Percentiles rank a stretch among this genome's conserved stretches.
Conservation (phyloP, 192 early-diverging fungal genomes). For the Tieghemiomyces parasiticus region DNA sequence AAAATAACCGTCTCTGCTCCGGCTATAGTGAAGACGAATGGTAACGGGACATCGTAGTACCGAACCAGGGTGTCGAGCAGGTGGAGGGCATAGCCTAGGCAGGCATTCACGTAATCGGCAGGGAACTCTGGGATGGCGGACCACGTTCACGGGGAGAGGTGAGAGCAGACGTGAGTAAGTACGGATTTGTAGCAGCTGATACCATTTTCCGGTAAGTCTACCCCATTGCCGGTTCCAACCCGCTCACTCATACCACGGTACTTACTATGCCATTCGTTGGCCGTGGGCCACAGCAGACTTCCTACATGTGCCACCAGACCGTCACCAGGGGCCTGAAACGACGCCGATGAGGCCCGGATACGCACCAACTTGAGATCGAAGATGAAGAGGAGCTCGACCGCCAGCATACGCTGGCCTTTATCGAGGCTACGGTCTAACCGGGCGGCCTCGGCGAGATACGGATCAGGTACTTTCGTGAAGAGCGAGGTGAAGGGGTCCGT, state of each 20-base stretch:
- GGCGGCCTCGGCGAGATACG: conserved; percentile 7
- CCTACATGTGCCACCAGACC: conserved; percentile 15
- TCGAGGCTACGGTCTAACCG: conserved; percentile 13
- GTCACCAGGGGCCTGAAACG: conserved; percentile 15
- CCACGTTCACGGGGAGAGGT: no score
- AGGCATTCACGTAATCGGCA: conserved; percentile 28
- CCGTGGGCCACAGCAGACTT: conserved; percentile 26
- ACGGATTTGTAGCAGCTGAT: no score
- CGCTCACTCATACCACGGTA: no score
- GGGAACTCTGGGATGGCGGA: conserved; percentile 18
- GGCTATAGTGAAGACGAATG: conserved; percentile 12
- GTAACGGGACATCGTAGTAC: conserved; percentile 22
- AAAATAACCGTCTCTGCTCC: conserved; percentile 1
- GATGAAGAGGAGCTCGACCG: conserved; percentile 21
- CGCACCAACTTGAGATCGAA: conserved; percentile 23
- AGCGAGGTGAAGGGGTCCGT: no score
- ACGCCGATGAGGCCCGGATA: conserved; percentile 15
- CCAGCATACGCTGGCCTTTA: conserved; percentile 18
- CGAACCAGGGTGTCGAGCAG: conserved; percentile 24
- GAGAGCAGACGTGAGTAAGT: no score
- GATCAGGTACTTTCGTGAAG: no score
- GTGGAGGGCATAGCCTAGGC: conserved; percentile 24
- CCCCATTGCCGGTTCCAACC: no score
- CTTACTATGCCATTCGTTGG: conserved; percentile 22
- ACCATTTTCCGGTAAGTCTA: no score